A percentile compares a stretch with the other conserved stretches of the same genome.
These are phyloP conservation scores for Trichoderma asperellum DNA, from an alignment of 2,329 filamentous ascomycete genomes.

Conservation along the genomic window DNA sequence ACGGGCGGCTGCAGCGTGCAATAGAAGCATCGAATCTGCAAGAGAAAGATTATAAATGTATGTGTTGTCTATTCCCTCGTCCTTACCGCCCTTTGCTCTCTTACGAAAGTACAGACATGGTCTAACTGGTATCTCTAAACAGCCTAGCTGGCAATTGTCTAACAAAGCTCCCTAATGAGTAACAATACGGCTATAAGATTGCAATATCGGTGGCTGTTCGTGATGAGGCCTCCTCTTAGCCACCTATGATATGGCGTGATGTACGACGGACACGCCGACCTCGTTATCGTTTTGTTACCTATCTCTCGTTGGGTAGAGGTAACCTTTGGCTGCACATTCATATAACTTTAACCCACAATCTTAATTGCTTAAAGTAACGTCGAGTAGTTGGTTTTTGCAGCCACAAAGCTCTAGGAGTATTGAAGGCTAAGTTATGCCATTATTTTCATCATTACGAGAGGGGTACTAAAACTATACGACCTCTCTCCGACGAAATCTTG, in stretches of 20 bases:
- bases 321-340: neutral
- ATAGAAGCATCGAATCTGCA: conserved; percentile 9
- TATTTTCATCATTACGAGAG: neutral
- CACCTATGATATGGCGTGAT: neutral
- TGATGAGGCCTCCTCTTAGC: neutral
- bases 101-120: neutral
- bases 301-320: neutral
- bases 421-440: neutral
- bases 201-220: neutral
- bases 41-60: neutral
- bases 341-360: neutral
- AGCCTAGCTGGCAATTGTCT: neutral
- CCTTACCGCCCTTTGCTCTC: neutral
- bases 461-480: neutral
- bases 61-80: neutral
- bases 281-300: neutral
- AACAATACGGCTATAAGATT: neutral
- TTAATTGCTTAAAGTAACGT: neutral
- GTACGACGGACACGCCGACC: neutral
- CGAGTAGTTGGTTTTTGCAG: neutral
- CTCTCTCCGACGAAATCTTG: neutral
- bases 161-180: neutral
- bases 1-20: conserved; percentile 16
- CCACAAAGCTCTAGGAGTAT: neutral
- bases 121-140: neutral